These are phyloP conservation scores for Penicillium verhagenii DNA, from an alignment of 495 filamentous ascomycete species.

Conservation along the genomic window DNA sequence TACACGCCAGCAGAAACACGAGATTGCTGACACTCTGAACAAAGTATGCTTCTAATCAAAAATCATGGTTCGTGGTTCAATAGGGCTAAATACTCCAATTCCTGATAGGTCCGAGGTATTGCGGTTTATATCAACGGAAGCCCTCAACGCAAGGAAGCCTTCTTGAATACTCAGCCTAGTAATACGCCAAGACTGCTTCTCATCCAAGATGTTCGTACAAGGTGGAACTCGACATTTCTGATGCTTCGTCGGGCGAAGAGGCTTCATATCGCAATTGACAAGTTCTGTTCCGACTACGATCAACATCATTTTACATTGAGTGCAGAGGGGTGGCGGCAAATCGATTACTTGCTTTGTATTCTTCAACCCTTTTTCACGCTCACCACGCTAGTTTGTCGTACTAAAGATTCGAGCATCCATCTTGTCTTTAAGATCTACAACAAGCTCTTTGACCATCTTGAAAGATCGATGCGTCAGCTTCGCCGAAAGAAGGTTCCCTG, in stretches of 20 bases:
- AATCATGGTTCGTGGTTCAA: no score
- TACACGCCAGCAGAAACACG: neutral
- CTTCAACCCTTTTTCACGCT: constrained; percentile 14
- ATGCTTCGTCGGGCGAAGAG: constrained; percentile 26
- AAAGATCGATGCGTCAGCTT: no score
- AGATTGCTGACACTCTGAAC: constrained; percentile 9
- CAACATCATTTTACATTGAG: constrained; percentile 7
- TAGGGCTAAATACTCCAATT: no score
- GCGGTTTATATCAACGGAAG: constrained; percentile 10
- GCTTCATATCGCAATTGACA: no score
- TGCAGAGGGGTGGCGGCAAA: constrained; percentile 16
- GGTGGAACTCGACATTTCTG: constrained; percentile 12
- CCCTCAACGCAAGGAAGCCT: constrained; percentile 10
- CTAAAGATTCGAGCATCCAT: constrained; percentile 16
- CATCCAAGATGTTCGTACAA: constrained; percentile 23
- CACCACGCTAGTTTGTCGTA: constrained; percentile 10
- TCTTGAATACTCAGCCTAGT: constrained; percentile 9
- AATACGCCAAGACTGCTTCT: constrained; percentile 15
- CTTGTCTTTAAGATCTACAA: constrained; percentile 21
- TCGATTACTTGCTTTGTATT: constrained; percentile 23
- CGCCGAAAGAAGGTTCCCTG: neutral
- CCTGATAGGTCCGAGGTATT: constrained; percentile 12
- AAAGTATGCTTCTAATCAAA: no score
- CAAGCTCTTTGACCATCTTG: constrained; percentile 9
- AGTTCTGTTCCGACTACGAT: no score